phyloP scores from a whole-genome alignment of 2,329 filamentous ascomycete species.

The Microascus cirrosus region DNA sequence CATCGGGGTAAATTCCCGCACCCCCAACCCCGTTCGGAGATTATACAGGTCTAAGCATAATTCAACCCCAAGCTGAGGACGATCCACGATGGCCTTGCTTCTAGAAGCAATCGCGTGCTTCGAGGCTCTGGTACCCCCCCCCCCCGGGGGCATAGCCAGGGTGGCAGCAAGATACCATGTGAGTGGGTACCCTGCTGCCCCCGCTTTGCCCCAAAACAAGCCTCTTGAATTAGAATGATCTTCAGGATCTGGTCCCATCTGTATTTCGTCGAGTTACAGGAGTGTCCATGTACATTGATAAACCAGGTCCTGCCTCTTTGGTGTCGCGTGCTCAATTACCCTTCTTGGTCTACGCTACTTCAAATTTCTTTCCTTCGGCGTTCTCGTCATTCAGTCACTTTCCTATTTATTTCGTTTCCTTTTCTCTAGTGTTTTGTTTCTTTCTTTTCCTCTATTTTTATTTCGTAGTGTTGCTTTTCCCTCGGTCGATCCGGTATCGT shows the following conservation, averaged over 20 bases:
- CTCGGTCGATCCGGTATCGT: background rate
- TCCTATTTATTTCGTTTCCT: background rate
- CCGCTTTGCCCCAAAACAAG: background rate
- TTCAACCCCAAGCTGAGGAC: background rate
- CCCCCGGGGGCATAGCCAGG: background rate
- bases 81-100: background rate
- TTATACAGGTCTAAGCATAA: background rate
- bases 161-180: background rate
- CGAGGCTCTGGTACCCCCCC: background rate
- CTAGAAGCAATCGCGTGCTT: background rate
- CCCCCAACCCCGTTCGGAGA: background rate
- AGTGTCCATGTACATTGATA: background rate
- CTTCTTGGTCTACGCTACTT: background rate
- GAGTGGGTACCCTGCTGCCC: background rate
- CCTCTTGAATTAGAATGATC: background rate
- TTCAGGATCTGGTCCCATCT: background rate
- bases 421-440: background rate
- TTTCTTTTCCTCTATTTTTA: background rate
- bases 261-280: background rate
- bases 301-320: background rate
- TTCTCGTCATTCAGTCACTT: too few relatives aligned
- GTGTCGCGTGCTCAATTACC: background rate
- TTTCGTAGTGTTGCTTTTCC: background rate
- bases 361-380: too few relatives aligned
- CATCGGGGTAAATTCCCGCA: background rate